phyloP scores from a whole-genome alignment of 768 basidiomycete species.

The Galerina sulciceps region DNA sequence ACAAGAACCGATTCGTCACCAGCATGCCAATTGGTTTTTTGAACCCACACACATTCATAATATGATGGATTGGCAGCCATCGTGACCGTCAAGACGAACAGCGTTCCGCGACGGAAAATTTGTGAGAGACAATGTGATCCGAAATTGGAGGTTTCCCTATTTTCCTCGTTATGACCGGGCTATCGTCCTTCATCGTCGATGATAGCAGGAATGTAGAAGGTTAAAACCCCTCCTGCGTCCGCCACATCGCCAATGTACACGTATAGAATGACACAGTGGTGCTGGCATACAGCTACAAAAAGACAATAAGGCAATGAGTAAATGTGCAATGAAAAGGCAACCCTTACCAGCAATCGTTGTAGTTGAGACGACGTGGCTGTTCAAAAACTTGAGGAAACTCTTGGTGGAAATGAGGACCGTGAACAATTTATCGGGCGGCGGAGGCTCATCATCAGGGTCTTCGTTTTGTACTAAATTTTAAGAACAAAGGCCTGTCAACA shows the following conservation, averaged over 20 bases:
- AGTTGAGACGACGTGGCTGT: conserved; percentile 77
- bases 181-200: conserved; percentile 51
- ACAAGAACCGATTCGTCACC: too few species aligned
- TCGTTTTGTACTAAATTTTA: conserved; percentile 31
- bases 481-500: background rate
- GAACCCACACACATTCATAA: too few species aligned
- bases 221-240: conserved; percentile 83
- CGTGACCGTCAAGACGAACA: too few species aligned
- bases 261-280: conserved; percentile 85
- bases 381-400: conserved; percentile 83
- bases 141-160: too few species aligned
- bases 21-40: too few species aligned
- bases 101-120: too few species aligned
- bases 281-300: conserved; percentile 72
- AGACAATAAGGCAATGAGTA: background rate
- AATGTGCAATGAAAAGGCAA: background rate
- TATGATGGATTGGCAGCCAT: too few species aligned
- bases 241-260: conserved; percentile 85
- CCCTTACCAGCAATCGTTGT: conserved; percentile 84
- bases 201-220: conserved; percentile 86
- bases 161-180: background rate
- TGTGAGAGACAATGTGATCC: too few species aligned
- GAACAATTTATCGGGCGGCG: conserved; percentile 62
- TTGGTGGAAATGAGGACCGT: conserved; percentile 71
- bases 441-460: conserved; percentile 39